A percentile compares a stretch with the other conserved stretches of the same genome.
phyloP scores from a whole-genome alignment of 2,329 filamentous ascomycete genomes.

The Thelonectria olida region DNA sequence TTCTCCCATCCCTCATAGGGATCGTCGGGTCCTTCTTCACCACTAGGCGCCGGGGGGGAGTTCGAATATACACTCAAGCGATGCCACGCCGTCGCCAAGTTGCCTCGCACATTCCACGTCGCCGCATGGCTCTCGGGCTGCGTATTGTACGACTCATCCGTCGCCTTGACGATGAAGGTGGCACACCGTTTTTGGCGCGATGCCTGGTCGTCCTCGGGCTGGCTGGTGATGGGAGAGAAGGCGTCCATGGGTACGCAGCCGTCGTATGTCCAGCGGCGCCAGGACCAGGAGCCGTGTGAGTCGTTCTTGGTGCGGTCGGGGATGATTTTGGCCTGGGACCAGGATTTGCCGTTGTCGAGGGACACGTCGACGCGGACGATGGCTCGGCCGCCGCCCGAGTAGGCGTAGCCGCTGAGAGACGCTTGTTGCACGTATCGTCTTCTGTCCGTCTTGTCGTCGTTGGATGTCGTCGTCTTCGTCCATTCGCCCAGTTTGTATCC shows the following conservation, averaged over 20 bases:
- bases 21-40: not conserved
- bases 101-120: constrained; percentile 72
- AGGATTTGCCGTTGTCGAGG: constrained; percentile 69
- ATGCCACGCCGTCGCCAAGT: constrained; percentile 75
- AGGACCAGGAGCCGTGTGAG: constrained; percentile 64
- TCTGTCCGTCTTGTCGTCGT: not conserved
- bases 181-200: constrained; percentile 48
- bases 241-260: constrained; percentile 52
- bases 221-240: constrained; percentile 27
- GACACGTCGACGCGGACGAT: constrained; percentile 75
- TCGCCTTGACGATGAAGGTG: constrained; percentile 70
- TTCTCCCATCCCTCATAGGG: constrained; percentile 15
- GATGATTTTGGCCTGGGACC: constrained; percentile 70
- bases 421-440: constrained; percentile 39
- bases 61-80: constrained; percentile 56
- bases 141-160: constrained; percentile 72
- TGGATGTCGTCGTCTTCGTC: constrained; percentile 10
- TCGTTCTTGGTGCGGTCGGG: constrained; percentile 53
- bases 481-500: constrained; percentile 54
- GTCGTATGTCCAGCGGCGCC: constrained; percentile 70
- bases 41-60: constrained; percentile 6
- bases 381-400: constrained; percentile 71
- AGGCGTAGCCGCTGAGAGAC: constrained; percentile 70
- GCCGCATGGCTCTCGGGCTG: constrained; percentile 69
- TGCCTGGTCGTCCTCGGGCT: constrained; percentile 13